Evolutionary conservation across 768 basidiomycete genomes (phyloP).

Genomic region (Clavulina sp.): DNA sequence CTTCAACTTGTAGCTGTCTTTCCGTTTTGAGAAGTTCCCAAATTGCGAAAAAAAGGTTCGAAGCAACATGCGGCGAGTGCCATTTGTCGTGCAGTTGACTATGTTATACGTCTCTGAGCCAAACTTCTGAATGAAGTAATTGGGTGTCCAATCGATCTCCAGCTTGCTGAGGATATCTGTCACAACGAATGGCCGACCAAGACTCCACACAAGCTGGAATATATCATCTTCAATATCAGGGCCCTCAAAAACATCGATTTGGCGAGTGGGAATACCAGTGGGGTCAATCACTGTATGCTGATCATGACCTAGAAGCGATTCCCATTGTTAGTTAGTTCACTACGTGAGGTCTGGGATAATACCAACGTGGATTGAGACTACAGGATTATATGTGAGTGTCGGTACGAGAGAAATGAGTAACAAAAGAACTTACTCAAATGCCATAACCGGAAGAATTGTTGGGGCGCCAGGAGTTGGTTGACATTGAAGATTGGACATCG

Average conservation of each 20-base stretch:
- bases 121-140: slow-evolving; percentile 57
- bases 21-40: slow-evolving; percentile 40
- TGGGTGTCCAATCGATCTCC: slow-evolving; percentile 60
- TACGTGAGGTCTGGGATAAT: not conserved
- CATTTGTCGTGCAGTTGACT: slow-evolving; percentile 66
- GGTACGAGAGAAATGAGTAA: slow-evolving; percentile 14
- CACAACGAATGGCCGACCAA: slow-evolving; percentile 64
- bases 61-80: slow-evolving; percentile 43
- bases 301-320: too few relatives aligned
- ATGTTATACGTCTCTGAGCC: slow-evolving; percentile 48
- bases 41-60: slow-evolving; percentile 66
- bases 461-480: too few relatives aligned
- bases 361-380: not conserved
- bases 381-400: not conserved
- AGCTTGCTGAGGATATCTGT: slow-evolving; percentile 48
- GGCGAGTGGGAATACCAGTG: slow-evolving; percentile 27
- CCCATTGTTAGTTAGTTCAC: too few relatives aligned
- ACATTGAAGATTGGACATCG: too few relatives aligned
- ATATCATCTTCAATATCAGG: slow-evolving; percentile 35
- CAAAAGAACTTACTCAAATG: too few relatives aligned
- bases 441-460: too few relatives aligned
- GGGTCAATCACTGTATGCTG: too few relatives aligned
- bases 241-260: slow-evolving; percentile 30
- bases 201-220: slow-evolving; percentile 55
- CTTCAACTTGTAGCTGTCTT: slow-evolving; percentile 60